Evolutionary conservation across 495 filamentous ascomycete genomes (phyloP).

Genomic region (Hypomontagnella monticulosa): DNA sequence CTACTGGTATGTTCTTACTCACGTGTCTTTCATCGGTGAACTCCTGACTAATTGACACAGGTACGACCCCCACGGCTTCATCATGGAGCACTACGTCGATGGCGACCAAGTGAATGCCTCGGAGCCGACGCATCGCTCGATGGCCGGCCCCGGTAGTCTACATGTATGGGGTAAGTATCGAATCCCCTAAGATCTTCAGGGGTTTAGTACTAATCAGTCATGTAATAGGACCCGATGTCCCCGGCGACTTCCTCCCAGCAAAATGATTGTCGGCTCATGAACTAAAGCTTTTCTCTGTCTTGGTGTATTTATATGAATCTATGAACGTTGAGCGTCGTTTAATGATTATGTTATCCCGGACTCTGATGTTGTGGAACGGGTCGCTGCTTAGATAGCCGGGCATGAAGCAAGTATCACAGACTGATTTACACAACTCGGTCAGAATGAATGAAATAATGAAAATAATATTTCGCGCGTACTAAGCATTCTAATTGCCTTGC

Average conservation of each 20-base stretch:
- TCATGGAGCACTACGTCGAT: conserved; percentile 75
- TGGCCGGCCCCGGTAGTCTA: conserved; percentile 54
- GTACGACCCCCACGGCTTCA: conserved; percentile 70
- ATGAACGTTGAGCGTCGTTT: conserved; percentile 10
- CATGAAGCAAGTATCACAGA: too few relatives aligned
- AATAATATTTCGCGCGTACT: too few relatives aligned
- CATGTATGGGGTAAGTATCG: conserved; percentile 60
- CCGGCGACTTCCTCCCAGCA: conserved; percentile 35
- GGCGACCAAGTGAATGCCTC: conserved; percentile 72
- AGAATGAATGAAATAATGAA: too few relatives aligned
- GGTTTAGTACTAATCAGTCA: conserved; percentile 4
- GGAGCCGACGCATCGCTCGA: conserved; percentile 60
- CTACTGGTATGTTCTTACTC: conserved; percentile 63
- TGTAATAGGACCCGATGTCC: conserved; percentile 39
- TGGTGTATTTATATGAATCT: conserved; percentile 25
- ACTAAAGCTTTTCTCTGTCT: background rate
- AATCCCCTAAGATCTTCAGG: background rate
- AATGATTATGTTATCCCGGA: background rate
- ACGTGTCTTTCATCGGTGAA: background rate
- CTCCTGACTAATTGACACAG: conserved; percentile 28
- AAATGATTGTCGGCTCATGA: background rate
- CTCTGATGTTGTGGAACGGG: too few relatives aligned
- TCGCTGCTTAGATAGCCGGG: too few relatives aligned
- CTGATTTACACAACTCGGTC: too few relatives aligned
- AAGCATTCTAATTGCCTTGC: too few relatives aligned